Evolutionary conservation across 768 basidiomycete genomes (phyloP).

Genomic region (Psilocybe cyanescens): DNA sequence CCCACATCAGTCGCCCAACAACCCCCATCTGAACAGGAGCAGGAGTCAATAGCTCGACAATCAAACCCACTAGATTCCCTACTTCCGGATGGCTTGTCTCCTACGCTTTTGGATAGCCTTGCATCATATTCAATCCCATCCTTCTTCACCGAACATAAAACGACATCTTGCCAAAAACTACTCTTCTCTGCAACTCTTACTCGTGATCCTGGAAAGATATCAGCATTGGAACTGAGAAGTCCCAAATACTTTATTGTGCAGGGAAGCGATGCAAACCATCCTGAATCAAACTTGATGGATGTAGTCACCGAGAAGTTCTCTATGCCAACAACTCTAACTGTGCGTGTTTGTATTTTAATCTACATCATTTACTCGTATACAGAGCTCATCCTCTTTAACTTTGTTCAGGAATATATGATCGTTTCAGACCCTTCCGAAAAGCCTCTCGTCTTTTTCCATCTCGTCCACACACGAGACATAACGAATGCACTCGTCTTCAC

Average conservation of each 20-base stretch:
- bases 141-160: conserved; percentile 60
- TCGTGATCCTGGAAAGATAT: conserved; percentile 91
- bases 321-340: conserved; percentile 79
- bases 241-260: conserved; percentile 92
- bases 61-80: conserved; percentile 22
- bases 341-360: conserved; percentile 33
- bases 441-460: conserved; percentile 87
- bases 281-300: conserved; percentile 45
- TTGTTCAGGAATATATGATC: conserved; percentile 82
- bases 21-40: conserved; percentile 15
- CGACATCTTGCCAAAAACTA: conserved; percentile 86
- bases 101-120: conserved; percentile 53
- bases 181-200: conserved; percentile 97
- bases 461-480: conserved; percentile 66
- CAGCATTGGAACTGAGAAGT: conserved; percentile 73
- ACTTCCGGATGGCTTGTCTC: conserved; percentile 37
- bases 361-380: neutral
- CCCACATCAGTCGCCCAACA: conserved; percentile 7
- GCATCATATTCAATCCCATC: conserved; percentile 43
- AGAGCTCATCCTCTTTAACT: conserved; percentile 1
- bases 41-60: neutral
- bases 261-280: conserved; percentile 40
- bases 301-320: conserved; percentile 77
- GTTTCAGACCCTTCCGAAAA: conserved; percentile 80
- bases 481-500: conserved; percentile 89